Evolutionary conservation across 306 rosid species (phyloP).

Genomic region (Gastrolobium villosum): DNA sequence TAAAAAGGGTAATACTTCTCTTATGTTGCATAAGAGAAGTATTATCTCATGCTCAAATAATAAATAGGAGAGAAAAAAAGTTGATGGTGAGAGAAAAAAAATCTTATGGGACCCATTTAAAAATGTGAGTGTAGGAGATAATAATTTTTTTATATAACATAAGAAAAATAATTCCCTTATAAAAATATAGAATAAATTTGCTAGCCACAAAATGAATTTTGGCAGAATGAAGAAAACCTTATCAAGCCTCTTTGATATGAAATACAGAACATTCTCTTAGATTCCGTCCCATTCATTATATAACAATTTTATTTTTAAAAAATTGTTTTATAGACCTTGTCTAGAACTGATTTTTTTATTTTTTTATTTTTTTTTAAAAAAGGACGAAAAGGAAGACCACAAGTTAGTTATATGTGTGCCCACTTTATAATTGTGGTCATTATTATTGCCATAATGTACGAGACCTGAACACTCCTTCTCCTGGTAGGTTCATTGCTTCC

Average conservation of each 20-base stretch:
- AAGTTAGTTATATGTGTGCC: constrained; percentile 37
- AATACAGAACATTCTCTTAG: constrained; percentile 14
- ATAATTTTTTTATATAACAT: no score
- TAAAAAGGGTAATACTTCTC: no score
- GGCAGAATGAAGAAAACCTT: not conserved
- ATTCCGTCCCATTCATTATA: not conserved
- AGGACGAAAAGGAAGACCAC: not conserved
- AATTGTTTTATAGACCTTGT: not conserved
- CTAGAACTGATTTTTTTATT: not conserved
- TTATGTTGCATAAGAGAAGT: no score
- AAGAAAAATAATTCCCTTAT: no score
- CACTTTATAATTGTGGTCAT: not conserved
- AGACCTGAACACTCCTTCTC: not conserved
- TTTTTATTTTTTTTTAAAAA: not conserved
- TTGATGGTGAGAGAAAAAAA: no score
- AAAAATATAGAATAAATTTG: not conserved
- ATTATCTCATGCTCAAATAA: no score
- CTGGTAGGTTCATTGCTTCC: not conserved
- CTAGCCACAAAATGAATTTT: not conserved
- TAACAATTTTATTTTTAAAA: not conserved
- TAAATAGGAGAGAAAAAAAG: no score
- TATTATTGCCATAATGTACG: constrained; percentile 4
- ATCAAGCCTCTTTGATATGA: not conserved
- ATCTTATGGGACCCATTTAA: no score
- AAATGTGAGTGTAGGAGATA: no score